Percentiles rank a stretch among this genome's conserved stretches.
phyloP scores from a whole-genome alignment of 768 basidiomycete species.

The Naganishia vishniacii region DNA sequence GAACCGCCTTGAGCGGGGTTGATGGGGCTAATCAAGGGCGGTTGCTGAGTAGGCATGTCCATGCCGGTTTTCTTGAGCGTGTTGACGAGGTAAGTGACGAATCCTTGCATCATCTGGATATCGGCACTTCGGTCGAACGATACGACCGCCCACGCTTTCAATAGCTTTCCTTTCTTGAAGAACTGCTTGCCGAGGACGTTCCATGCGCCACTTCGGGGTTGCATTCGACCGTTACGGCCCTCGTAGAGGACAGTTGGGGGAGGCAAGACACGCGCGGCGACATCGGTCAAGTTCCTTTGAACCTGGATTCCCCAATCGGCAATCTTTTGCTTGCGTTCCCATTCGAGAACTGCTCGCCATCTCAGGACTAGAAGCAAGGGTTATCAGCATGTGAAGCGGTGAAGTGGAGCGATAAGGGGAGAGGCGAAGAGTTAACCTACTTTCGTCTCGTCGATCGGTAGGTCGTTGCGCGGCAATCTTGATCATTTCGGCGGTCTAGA shows the following conservation, averaged over 20 bases:
- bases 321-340: conserved; percentile 39
- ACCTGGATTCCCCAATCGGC: conserved; percentile 45
- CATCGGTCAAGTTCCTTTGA: conserved; percentile 34
- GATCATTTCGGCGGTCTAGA: conserved; percentile 38
- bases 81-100: conserved; percentile 34
- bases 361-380: conserved; percentile 16
- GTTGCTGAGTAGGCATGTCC: conserved; percentile 31
- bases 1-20: conserved; percentile 29
- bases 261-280: conserved; percentile 39
- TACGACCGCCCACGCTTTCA: conserved; percentile 36
- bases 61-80: conserved; percentile 33
- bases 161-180: conserved; percentile 34
- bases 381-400: not conserved
- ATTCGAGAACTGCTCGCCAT: conserved; percentile 40
- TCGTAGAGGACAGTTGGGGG: conserved; percentile 41
- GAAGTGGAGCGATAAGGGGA: no score
- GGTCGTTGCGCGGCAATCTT: conserved; percentile 45
- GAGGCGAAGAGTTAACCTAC: not conserved
- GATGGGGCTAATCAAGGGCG: conserved; percentile 35
- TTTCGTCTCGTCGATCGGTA: conserved; percentile 37
- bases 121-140: conserved; percentile 40
- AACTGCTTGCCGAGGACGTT: conserved; percentile 41
- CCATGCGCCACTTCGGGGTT: conserved; percentile 40
- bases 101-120: conserved; percentile 35
- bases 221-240: conserved; percentile 14